Evolutionary conservation across 163 green algal genomes (phyloP).

Genomic region (Chloroidium sp.): DNA sequence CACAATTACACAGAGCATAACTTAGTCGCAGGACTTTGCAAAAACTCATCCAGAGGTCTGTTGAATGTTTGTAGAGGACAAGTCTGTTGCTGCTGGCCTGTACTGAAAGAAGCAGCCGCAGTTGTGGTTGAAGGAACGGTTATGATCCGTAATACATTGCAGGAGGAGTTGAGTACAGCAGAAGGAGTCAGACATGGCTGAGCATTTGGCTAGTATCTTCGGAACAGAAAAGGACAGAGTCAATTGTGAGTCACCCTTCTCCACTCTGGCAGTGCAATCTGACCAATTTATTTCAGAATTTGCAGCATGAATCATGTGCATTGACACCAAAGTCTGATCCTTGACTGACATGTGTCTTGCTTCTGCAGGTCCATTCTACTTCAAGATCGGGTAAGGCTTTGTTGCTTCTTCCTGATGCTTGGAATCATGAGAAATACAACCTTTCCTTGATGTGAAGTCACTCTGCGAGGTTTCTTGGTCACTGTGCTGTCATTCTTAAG

Average conservation of each 20-base stretch:
- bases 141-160: background rate
- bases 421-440: background rate
- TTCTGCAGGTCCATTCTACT: conserved; percentile 78
- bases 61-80: too few species aligned
- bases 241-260: conserved; percentile 30
- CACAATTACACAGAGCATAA: too few species aligned
- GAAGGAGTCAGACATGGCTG: conserved; percentile 65
- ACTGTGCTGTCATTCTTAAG: background rate
- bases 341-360: background rate
- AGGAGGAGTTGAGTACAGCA: background rate
- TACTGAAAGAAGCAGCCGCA: too few species aligned
- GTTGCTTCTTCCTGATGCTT: background rate
- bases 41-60: too few species aligned
- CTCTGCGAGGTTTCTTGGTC: background rate
- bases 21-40: too few species aligned
- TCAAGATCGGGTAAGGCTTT: conserved; percentile 90
- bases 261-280: too few species aligned
- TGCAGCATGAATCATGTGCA: background rate
- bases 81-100: too few species aligned
- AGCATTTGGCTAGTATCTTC: conserved; percentile 95
- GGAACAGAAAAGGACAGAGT: conserved; percentile 95
- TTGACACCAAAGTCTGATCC: conserved; percentile 36
- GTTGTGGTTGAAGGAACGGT: background rate
- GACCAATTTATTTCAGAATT: too few species aligned
- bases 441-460: background rate